phyloP scores from a whole-genome alignment of 2,329 filamentous ascomycete genomes.

The Cladosporium austrohemisphaericum region DNA sequence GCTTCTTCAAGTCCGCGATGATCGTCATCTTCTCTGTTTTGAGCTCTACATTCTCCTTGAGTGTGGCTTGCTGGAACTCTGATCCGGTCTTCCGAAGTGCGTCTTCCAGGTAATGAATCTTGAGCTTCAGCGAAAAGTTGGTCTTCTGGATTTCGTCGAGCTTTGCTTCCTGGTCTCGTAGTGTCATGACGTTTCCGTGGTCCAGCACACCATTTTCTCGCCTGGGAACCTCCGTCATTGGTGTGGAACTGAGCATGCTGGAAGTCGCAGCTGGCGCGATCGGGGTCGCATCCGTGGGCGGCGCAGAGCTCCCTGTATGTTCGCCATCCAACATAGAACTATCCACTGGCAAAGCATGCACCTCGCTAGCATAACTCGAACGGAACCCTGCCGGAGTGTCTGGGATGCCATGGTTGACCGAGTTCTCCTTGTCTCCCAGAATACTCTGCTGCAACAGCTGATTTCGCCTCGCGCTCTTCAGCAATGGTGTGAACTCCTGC shows the following conservation, averaged over 20 bases:
- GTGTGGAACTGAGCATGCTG: slow-evolving; percentile 74
- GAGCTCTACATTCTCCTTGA: slow-evolving; percentile 93
- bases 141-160: slow-evolving; percentile 97
- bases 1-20: slow-evolving; percentile 78
- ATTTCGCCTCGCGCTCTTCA: slow-evolving; percentile 77
- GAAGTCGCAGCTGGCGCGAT: slow-evolving; percentile 72
- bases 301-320: slow-evolving; percentile 61
- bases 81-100: slow-evolving; percentile 81
- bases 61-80: slow-evolving; percentile 80
- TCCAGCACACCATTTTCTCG: slow-evolving; percentile 63
- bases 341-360: slow-evolving; percentile 73
- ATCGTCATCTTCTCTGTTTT: slow-evolving; percentile 91
- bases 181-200: slow-evolving; percentile 83
- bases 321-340: slow-evolving; percentile 64
- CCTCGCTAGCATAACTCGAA: slow-evolving; percentile 54
- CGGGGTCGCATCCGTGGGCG: slow-evolving; percentile 62
- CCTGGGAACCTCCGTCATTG: slow-evolving; percentile 66
- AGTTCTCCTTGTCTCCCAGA: slow-evolving; percentile 37
- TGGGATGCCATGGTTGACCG: slow-evolving; percentile 40
- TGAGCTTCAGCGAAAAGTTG: slow-evolving; percentile 94
- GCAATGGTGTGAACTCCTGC: slow-evolving; percentile 88
- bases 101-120: slow-evolving; percentile 95
- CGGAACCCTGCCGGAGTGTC: slow-evolving; percentile 67
- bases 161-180: slow-evolving; percentile 88
- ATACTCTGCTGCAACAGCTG: slow-evolving; percentile 43